Conservation (phyloP, 2,329 filamentous ascomycete genomes). For the Ascosphaera acerosa region DNA sequence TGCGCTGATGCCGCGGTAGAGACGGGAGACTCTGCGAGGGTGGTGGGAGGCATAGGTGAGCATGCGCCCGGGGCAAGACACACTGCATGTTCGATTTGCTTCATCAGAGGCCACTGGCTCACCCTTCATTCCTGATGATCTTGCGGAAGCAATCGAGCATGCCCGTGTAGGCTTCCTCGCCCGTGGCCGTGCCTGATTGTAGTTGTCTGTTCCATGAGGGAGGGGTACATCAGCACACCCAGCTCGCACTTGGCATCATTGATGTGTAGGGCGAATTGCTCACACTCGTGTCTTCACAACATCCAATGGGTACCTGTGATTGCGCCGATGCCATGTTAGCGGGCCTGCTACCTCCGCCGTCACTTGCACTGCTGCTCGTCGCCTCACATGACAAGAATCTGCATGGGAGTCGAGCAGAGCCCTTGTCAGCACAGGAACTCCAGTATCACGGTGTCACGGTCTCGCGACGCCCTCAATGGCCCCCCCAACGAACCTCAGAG, state of each 20-base stretch:
- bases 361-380: slow-evolving; percentile 12
- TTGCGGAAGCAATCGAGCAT: slow-evolving; percentile 97
- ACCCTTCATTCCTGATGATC: slow-evolving; percentile 92
- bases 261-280: too few species aligned
- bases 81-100: neutral
- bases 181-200: slow-evolving; percentile 43
- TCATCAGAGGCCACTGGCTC: slow-evolving; percentile 12
- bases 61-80: neutral
- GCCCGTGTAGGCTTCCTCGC: slow-evolving; percentile 74
- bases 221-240: slow-evolving; percentile 1
- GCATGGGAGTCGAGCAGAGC: slow-evolving; percentile 9
- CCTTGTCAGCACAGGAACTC: slow-evolving; percentile 1
- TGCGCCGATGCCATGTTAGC: slow-evolving; percentile 9
- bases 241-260: too few species aligned
- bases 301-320: slow-evolving; percentile 76
- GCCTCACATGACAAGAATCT: slow-evolving; percentile 66
- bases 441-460: neutral
- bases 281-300: slow-evolving; percentile 96
- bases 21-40: slow-evolving; percentile 44
- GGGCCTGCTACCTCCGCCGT: slow-evolving; percentile 5
- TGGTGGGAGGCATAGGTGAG: neutral
- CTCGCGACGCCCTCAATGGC: slow-evolving; percentile 7
- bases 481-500: slow-evolving; percentile 83
- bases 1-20: slow-evolving; percentile 87
- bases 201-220: slow-evolving; percentile 37